Base-by-base conservation (phyloP, 495 filamentous ascomycete species). In the Podospora australis region DNA sequence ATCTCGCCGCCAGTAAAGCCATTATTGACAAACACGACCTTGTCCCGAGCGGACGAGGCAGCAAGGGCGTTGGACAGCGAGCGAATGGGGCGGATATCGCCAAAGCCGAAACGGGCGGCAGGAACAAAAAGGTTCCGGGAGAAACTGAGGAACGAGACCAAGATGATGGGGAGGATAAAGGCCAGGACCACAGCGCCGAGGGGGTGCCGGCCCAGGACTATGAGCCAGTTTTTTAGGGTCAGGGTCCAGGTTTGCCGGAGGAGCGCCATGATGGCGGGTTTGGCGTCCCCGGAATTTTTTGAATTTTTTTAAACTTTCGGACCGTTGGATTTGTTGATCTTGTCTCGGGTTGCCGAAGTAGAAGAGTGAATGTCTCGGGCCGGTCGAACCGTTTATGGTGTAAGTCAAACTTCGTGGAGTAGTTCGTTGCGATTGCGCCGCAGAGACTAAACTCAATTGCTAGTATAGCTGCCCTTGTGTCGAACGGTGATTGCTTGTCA, bases 21-120 rank as follows among this genome's bases (percentile, higher is more conserved):
- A 67, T 78, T 85, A 59, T 91, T 79, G 34, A 92, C 81, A 52
- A 95, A 87, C n/a, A 80, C 83, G n/a, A 95, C 66, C 14, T 69
- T 87, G 35, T 83, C 60, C 46, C 79, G 71, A 6, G 78, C 70
- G 8, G 47, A 44, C 4, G 80, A 70, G 8, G 60, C 60, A n/a
- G 57, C 56, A 17, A 94, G 62, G 1, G 77, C 85, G 45, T 82
- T 63, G 13, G 66, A 52, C 6, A 94, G 70, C 20, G 78, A 75
- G 39, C 78, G 75, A 34, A 94, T 57, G 1, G 80, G 71, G 9
- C 62, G 69, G 1, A 77, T 54, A 1, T 64, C 50, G 3, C 77
- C 81, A 50, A 94, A 80, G 38, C 89, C 89, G 51, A 73, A 92
- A 1, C 68, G 63, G 2, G 83, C 79, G 4, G 82, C 76, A 0